Conservation (phyloP, 495 filamentous ascomycete genomes). For the Tirmania nivea region DNA sequence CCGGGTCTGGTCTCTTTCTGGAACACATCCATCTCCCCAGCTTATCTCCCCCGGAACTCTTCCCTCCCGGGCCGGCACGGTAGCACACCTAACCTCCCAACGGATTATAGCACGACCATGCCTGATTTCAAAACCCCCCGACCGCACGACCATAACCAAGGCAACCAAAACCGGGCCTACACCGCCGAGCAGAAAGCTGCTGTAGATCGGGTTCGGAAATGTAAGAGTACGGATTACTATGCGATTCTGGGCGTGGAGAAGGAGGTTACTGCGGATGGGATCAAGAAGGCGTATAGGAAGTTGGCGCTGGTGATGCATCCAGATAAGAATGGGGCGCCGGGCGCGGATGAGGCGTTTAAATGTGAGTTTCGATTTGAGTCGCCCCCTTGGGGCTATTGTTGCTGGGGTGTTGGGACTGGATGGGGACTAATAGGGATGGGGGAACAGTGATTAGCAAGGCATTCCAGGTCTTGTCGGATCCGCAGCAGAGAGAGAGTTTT, state of each 20-base stretch:
- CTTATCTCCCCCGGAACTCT: no score
- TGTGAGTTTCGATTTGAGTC: conserved; percentile 26
- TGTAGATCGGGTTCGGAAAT: conserved; percentile 67
- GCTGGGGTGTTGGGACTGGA: neutral
- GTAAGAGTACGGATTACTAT: conserved; percentile 71
- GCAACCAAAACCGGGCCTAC: conserved; percentile 73
- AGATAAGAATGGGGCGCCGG: conserved; percentile 94
- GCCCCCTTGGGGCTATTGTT: neutral
- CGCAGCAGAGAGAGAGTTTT: conserved; percentile 71
- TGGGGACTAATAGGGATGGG: neutral
- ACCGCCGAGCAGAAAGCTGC: conserved; percentile 78
- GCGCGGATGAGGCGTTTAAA: conserved; percentile 95
- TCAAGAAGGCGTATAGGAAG: conserved; percentile 92
- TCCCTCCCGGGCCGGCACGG: no score
- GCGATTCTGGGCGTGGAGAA: conserved; percentile 50
- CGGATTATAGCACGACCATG: neutral
- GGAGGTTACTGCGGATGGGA: conserved; percentile 50
- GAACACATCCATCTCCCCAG: no score
- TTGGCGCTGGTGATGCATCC: conserved; percentile 75
- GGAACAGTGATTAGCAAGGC: conserved; percentile 65
- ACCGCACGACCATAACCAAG: conserved; percentile 74
- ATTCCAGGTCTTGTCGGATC: conserved; percentile 80
- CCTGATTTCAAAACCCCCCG: conserved; percentile 37
- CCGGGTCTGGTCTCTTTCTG: no score
- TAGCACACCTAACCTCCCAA: no score